Evolutionary conservation across 257 asterid genomes (phyloP).

Genomic region (Catharanthus roseus): DNA sequence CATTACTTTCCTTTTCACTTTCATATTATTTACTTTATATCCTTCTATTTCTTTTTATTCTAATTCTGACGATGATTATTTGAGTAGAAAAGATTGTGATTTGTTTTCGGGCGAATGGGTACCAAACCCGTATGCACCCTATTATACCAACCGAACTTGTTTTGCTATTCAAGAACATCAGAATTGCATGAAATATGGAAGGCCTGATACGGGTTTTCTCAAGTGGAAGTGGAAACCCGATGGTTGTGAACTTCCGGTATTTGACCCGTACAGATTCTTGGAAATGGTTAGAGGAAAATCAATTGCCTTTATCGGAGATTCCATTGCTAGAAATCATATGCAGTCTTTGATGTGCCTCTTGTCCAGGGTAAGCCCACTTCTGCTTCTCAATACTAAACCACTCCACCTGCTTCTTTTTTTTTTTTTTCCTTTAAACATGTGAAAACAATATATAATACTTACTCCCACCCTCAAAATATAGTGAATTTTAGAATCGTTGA

Average conservation of each 20-base stretch:
- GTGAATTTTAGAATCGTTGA: too few species aligned
- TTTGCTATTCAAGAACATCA: constrained; percentile 24
- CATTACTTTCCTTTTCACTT: too few species aligned
- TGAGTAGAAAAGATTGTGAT: too few species aligned
- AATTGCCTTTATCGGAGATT: constrained; percentile 31
- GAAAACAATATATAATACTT: too few species aligned
- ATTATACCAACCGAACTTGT: constrained; percentile 21
- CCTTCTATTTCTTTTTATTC: too few species aligned
- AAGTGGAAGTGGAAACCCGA: constrained; percentile 31
- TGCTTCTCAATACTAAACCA: not conserved
- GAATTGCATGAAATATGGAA: constrained; percentile 28
- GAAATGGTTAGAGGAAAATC: constrained; percentile 27
- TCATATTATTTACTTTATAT: too few species aligned
- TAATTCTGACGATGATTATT: too few species aligned
- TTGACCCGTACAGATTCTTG: constrained; percentile 22
- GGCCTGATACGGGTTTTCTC: constrained; percentile 25
- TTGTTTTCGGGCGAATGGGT: too few species aligned
- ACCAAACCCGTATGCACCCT: constrained; percentile 3
- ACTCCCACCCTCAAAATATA: too few species aligned
- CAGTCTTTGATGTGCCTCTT: constrained; percentile 30
- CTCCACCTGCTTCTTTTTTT: not conserved
- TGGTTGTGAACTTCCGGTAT: constrained; percentile 23
- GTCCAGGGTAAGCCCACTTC: constrained; percentile 19
- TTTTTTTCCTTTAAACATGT: too few species aligned
- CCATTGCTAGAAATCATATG: constrained; percentile 31